A percentile compares a stretch with the other conserved stretches of the same genome.
Conservation (phyloP, 1,139 yeast genomes). For the Diutina pseudorugosa region DNA sequence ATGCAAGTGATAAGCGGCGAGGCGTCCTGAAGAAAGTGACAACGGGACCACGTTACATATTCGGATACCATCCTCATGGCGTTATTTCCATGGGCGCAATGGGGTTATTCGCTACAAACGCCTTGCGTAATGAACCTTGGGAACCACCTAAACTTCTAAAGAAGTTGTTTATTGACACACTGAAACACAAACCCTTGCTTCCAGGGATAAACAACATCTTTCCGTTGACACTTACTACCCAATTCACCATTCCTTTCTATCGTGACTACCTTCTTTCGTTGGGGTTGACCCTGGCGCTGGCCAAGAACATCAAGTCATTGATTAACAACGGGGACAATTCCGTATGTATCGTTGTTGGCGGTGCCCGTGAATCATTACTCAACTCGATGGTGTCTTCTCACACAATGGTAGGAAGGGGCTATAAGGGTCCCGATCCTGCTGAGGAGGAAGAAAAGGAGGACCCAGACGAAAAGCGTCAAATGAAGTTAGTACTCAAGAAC, state of each 20-base stretch:
- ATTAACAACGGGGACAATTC: constrained; percentile 57
- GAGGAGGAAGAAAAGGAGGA: constrained; percentile 8
- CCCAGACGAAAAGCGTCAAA: constrained; percentile 12
- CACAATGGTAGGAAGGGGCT: constrained; percentile 31
- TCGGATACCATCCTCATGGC: constrained; percentile 96
- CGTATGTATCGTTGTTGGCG: constrained; percentile 86
- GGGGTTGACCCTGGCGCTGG: constrained; percentile 82
- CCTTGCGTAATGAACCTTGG: constrained; percentile 36
- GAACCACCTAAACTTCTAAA: constrained; percentile 41
- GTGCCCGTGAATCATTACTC: constrained; percentile 81
- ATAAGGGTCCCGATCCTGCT: constrained; percentile 34
- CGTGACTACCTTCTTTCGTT: constrained; percentile 74
- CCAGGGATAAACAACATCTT: constrained; percentile 74
- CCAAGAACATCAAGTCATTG: constrained; percentile 54
- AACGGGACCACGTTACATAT: constrained; percentile 73
- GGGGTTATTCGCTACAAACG: constrained; percentile 79
- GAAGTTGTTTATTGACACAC: constrained; percentile 31
- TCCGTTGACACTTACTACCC: constrained; percentile 63
- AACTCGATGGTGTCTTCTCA: constrained; percentile 26
- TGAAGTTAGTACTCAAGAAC: constrained; percentile 51
- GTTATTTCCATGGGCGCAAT: constrained; percentile 88
- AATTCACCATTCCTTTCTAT: constrained; percentile 78
- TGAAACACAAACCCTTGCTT: constrained; percentile 37
- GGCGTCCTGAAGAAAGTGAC: constrained; percentile 14
- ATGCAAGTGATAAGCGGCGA: constrained; percentile 13